Evolutionary conservation across 305 asterid species (phyloP).

Genomic region (Stenogyne calaminthoides): DNA sequence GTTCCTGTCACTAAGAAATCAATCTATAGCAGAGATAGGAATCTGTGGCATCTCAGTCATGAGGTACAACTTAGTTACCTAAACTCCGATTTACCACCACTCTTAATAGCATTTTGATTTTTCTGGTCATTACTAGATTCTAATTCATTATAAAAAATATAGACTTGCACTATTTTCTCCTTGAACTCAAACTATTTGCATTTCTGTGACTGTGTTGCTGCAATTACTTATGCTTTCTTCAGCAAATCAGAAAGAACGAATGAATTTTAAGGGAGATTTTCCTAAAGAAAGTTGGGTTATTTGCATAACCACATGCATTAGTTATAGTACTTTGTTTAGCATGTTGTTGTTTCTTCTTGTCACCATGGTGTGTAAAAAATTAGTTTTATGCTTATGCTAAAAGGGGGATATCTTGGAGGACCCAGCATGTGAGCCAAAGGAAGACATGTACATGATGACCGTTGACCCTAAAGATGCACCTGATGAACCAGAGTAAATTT

Average conservation of each 20-base stretch:
- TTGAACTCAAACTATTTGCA: background rate
- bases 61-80: conserved; percentile 50
- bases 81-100: background rate
- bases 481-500: conserved; percentile 70
- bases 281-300: background rate
- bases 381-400: background rate
- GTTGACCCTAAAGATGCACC: conserved; percentile 87
- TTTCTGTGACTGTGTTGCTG: background rate
- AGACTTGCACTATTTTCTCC: background rate
- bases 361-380: background rate
- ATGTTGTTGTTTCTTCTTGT: background rate
- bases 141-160: conserved; percentile 7
- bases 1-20: conserved; percentile 94
- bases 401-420: conserved; percentile 94
- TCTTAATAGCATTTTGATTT: background rate
- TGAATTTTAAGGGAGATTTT: background rate
- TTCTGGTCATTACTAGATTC: background rate
- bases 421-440: conserved; percentile 86
- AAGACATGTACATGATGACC: conserved; percentile 93
- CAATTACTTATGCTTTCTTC: background rate
- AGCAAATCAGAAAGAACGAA: background rate
- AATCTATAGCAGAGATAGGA: conserved; percentile 95
- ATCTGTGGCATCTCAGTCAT: conserved; percentile 96
- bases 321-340: background rate
- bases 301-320: background rate